A percentile compares a stretch with the other conserved stretches of the same genome.
These are phyloP conservation scores for Chytridium lagenaria DNA, from an alignment of 371 early-diverging fungal genomes.

Conservation along the genomic window DNA sequence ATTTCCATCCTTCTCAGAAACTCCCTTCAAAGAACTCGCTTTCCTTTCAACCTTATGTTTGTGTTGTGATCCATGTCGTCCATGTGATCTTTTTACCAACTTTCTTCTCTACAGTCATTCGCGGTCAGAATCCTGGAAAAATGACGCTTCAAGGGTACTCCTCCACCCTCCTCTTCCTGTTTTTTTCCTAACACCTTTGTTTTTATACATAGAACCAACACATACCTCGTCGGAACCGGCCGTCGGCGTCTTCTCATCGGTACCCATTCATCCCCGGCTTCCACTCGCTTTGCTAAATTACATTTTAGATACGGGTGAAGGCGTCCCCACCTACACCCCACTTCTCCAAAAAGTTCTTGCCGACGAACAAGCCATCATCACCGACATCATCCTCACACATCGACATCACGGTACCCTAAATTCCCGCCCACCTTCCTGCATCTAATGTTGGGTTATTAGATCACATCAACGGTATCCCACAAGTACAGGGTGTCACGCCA, in stretches of 20 bases:
- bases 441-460: constrained; percentile 55
- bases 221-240: constrained; percentile 85
- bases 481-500: constrained; percentile 22
- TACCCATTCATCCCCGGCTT: neutral
- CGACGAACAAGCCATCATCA: constrained; percentile 57
- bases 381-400: constrained; percentile 83
- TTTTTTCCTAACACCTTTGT: neutral
- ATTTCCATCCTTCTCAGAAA: neutral
- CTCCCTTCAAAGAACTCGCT: no score
- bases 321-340: constrained; percentile 69
- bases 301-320: constrained; percentile 76
- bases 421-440: neutral
- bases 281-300: neutral
- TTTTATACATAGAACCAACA: constrained; percentile 74
- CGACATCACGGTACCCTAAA: constrained; percentile 61
- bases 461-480: constrained; percentile 76
- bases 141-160: constrained; percentile 72
- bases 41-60: no score
- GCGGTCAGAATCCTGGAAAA: constrained; percentile 76
- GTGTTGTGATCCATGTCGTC: no score
- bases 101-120: constrained; percentile 40
- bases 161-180: no score
- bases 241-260: constrained; percentile 68
- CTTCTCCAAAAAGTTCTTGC: constrained; percentile 60
- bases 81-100: no score